Evolutionary conservation across 179 eudicot species (phyloP), one percentile per base, ranked within the genome.

Genomic region (Beta lomatogona): DNA sequence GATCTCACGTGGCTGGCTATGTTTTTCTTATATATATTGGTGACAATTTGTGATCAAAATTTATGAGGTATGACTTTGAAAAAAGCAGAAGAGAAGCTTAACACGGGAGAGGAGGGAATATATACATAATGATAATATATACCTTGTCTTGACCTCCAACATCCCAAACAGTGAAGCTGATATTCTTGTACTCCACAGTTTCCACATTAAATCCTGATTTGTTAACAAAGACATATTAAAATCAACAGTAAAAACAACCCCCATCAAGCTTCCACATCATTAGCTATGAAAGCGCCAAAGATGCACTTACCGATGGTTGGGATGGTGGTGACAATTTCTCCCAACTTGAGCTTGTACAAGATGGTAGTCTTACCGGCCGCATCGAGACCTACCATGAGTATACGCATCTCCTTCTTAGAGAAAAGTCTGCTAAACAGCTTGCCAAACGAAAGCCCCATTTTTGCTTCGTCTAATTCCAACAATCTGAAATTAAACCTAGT

Each of bases 151-250:
- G 91, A 76, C 92, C 91, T 68, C 92, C 91, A 71, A 91, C 93
- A 87, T 91, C 93, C 93, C 93, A 91, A 10, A 91, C 93, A 77
- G 91, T 91, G 82, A 90, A 90, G 88, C 93, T 90, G 73, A 89
- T 87, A 85, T 90, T 90, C 87, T 90, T 90, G 83, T 90, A 91
- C 78, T 91, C 93, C 57, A 90, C 93, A 77, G 91, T 89, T 83
- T 91, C 93, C 84, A 91, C 93, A 66, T 89, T 90, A 69, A 90
- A 90, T 75, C 93, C 91, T 36, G 41, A 36, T 0, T 36, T 90
- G 86, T 11, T 6, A 77, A 36, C 41, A 25, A 48, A 77, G 5
- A 41, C 2, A 52, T 25, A 25, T 19, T 19, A 21, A 50, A 59
- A 15, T 16, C 19, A 41, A 59, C 58, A 1, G 77, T 52, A 36